Base-by-base conservation (phyloP, 345 rosid species). In the Syzygium aqueum region DNA sequence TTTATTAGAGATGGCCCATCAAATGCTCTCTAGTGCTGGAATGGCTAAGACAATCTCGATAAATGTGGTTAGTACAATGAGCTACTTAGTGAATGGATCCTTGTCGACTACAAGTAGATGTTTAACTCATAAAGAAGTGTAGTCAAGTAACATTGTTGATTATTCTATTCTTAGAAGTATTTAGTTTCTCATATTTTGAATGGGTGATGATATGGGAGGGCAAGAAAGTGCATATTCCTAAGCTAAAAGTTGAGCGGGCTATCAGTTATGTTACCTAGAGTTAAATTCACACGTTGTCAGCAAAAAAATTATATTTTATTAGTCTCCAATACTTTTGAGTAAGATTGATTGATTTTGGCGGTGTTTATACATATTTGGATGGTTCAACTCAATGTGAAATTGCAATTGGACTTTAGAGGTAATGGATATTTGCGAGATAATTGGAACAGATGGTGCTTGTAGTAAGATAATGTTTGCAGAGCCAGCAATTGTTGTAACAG, bases 261-360 rank as follows among this genome's bases (percentile, higher is more conserved):
- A 63, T 30, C 19, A 8, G 30, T 63, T 28, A 2, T 28, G 40
- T 19, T 63, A 3, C 0, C 0, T 0, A 63, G 6, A 5, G 3
- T 63, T 30, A 28, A 28, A 65, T 65, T 30, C 4, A 15, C 40
- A 9, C 6, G n/a, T n/a, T n/a, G 33, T 61, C 2, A n/a, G 33
- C 3, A n/a, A 7, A 61, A n/a, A 65, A 65, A 40, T 65, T 28
- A 65, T 40, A 65, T 65, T 65, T 28, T 28, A 65, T 21, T 53
- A 2, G 22, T 28, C 11, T 15, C 22, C 2, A 28, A 65, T 28
- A 15, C 40, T 12, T 65, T 1, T 28, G 3, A 11, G 40, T 7
- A 65, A 65, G 40, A 65, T 28, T 8, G 10, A 3, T 65, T 65
- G 21, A 30, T 8, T 8, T 10, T 30, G 43, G 11, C 17, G 17